Evolutionary conservation across 306 rosid species (phyloP), one percentile per base, ranked within the genome.

Genomic region (Prunus armeniaca): DNA sequence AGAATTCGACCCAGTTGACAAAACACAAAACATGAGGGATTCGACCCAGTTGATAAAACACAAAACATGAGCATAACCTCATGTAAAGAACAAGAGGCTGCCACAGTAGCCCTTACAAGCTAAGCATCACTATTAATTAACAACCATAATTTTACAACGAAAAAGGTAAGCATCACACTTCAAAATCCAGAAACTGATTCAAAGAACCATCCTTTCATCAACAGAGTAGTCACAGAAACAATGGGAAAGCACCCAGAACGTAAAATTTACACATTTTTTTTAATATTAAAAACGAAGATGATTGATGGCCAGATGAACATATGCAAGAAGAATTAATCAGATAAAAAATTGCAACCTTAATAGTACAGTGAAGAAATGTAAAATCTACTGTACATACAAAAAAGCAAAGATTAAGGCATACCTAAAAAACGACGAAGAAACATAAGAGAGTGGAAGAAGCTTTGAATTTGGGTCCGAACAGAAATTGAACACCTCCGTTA

Each of bases 161-260:
- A 28, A 49, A 51, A 71, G 13, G 25, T 49, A 47, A 22, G 41
- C 9, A 49, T 63, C 43, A 25, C 57, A 65, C 76, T 46, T 45
- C 70, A 71, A 79, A 74, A 27, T 58, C 76, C 67, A 76, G 46
- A 77, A 77, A 65, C 65, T 8, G 47, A 51, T 25, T 20, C 12
- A 19, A 72, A 41, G 69, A 61, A 62, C 32, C 25, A 74, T 65
- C 28, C 54, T 47, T 74, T 76, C 30, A 67, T 65, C 73, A 25
- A 73, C 2, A 61, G 4, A 11, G 5, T 27, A 4, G 3, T 46
- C 20, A 73, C 8, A 45, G 4, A 13, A 11, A 46, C 13, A 61
- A 57, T 9, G 10, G 27, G 14, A 3, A 46, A 67, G 2, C 22
- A 71, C 68, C 70, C 70, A 49, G 34, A 61, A 76, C 47, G 22